Percentiles rank a stretch among this genome's conserved stretches.
Conservation (phyloP, 805 yeast genomes). For the Candida mattraensis region DNA sequence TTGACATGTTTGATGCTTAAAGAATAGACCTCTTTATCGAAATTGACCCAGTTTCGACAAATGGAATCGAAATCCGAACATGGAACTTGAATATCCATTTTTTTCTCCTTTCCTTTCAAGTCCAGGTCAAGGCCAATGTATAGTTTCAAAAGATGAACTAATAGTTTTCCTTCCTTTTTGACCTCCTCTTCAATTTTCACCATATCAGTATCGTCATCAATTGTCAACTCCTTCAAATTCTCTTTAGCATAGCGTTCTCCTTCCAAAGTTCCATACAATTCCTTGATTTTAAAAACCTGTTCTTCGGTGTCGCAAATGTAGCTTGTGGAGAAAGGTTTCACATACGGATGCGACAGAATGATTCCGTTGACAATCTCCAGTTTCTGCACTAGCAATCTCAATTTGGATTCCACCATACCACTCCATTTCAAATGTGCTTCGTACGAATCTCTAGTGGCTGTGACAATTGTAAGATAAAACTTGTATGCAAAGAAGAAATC, state of each 20-base stretch:
- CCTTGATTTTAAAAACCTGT: conserved; percentile 28
- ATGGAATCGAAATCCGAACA: conserved; percentile 84
- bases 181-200: conserved; percentile 28
- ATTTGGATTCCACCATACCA: conserved; percentile 88
- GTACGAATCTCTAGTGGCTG: conserved; percentile 66
- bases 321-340: conserved; percentile 65
- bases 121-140: conserved; percentile 74
- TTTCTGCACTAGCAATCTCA: conserved; percentile 79
- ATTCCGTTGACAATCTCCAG: conserved; percentile 77
- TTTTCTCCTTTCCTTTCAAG: conserved; percentile 53
- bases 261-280: conserved; percentile 53
- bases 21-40: conserved; percentile 57
- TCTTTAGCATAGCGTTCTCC: conserved; percentile 48
- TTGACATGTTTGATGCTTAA: conserved; percentile 73
- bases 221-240: conserved; percentile 32
- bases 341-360: conserved; percentile 85
- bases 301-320: conserved; percentile 46
- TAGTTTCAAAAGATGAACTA: conserved; percentile 66
- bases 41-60: conserved; percentile 73
- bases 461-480: conserved; percentile 80
- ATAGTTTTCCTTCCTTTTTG: conserved; percentile 25
- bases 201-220: conserved; percentile 32
- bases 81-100: conserved; percentile 83
- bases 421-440: conserved; percentile 91
- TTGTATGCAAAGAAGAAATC: conserved; percentile 81